Evolutionary conservation across 768 basidiomycete genomes (phyloP).

Genomic region (Russula vinacea): DNA sequence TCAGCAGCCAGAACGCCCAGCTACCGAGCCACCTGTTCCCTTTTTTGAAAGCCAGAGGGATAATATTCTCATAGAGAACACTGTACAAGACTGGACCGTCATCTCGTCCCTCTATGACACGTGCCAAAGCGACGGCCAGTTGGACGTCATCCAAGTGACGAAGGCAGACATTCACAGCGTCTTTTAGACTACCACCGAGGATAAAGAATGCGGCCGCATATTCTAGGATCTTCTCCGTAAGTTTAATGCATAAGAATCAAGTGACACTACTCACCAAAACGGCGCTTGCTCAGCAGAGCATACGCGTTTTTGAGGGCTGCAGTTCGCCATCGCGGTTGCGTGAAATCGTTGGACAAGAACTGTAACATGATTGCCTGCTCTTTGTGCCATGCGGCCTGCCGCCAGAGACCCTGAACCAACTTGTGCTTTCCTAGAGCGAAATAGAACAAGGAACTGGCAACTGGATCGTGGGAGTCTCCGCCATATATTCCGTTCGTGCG

Average conservation of each 20-base stretch:
- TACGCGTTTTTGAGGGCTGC: constrained; percentile 97
- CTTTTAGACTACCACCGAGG: constrained; percentile 81
- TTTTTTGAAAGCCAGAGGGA: constrained; percentile 79
- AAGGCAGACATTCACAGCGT: constrained; percentile 88
- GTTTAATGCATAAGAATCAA: neutral
- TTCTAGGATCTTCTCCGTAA: constrained; percentile 47
- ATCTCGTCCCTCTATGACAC: constrained; percentile 77
- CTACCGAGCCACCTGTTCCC: constrained; percentile 93
- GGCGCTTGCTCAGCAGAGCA: constrained; percentile 82
- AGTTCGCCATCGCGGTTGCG: constrained; percentile 77
- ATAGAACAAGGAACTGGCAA: constrained; percentile 85
- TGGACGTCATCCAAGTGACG: constrained; percentile 88
- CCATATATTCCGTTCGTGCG: constrained; percentile 91
- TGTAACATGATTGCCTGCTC: constrained; percentile 88
- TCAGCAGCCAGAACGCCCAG: constrained; percentile 97
- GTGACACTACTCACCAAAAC: constrained; percentile 67
- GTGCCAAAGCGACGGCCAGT: constrained; percentile 81
- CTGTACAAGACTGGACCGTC: constrained; percentile 72
- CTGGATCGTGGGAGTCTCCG: constrained; percentile 84
- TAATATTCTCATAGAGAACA: constrained; percentile 68
- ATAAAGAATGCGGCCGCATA: constrained; percentile 99
- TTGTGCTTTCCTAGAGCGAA: constrained; percentile 92
- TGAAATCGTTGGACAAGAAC: constrained; percentile 89
- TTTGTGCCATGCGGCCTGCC: constrained; percentile 90
- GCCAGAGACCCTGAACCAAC: constrained; percentile 92